Evolutionary conservation across 1,284 basidiomycete genomes (phyloP).

Genomic region (Leccinum laetum): DNA sequence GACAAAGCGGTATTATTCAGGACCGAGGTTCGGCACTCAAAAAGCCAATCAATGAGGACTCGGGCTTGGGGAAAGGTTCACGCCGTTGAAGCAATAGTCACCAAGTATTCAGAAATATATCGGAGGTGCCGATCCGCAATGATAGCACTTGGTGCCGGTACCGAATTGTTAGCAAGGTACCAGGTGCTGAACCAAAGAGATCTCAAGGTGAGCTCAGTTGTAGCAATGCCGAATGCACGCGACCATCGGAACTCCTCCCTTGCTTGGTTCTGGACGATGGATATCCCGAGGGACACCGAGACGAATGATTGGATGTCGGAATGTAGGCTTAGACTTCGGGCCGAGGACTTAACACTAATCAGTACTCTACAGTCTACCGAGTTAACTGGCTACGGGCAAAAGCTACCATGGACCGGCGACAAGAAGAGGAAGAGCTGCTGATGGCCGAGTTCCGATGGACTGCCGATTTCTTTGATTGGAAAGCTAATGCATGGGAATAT

Average conservation of each 20-base stretch:
- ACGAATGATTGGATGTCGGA: conserved; percentile 3
- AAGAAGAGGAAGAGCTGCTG: background rate
- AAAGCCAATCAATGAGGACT: background rate
- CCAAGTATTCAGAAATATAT: background rate
- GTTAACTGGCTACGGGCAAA: conserved; percentile 2
- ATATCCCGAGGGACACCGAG: background rate
- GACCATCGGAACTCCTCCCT: background rate
- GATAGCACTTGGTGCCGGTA: background rate
- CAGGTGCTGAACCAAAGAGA: background rate
- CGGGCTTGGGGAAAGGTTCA: background rate
- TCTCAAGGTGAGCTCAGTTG: background rate
- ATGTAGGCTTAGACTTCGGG: background rate
- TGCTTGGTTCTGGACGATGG: conserved; percentile 5
- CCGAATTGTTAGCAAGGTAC: background rate
- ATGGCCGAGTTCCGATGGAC: background rate
- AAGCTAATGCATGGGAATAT: background rate
- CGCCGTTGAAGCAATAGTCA: background rate
- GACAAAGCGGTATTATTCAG: background rate
- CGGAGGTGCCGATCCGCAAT: background rate
- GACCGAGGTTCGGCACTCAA: background rate
- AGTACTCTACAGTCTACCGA: background rate
- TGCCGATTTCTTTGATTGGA: background rate
- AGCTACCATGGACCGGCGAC: background rate
- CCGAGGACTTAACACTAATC: background rate
- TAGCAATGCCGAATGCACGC: background rate